Conservation (phyloP, 768 basidiomycete species). For the Tulasnella sp. region DNA sequence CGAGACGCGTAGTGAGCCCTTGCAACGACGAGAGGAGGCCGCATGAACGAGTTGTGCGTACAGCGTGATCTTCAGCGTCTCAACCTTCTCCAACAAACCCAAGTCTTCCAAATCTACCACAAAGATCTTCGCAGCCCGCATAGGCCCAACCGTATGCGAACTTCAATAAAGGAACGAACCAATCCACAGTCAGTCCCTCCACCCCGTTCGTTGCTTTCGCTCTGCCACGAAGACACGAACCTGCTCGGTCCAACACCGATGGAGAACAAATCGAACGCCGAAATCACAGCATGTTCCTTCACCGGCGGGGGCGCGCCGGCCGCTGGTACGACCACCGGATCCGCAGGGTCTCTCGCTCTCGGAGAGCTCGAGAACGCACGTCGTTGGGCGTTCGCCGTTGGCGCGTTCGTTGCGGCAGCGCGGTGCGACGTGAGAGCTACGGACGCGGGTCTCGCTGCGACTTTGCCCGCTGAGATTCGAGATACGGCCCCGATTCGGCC, state of each 20-base stretch:
- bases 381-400: neutral
- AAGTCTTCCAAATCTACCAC: slow-evolving; percentile 69
- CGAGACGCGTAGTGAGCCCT: slow-evolving; percentile 1
- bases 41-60: slow-evolving; percentile 37
- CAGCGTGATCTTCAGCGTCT: slow-evolving; percentile 79
- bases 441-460: neutral
- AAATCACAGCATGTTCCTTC: slow-evolving; percentile 82
- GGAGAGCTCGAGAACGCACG: neutral
- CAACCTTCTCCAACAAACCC: slow-evolving; percentile 66
- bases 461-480: neutral
- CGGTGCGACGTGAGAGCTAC: neutral
- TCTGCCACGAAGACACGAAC: slow-evolving; percentile 42
- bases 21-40: slow-evolving; percentile 18
- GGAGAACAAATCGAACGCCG: slow-evolving; percentile 88
- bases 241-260: slow-evolving; percentile 56
- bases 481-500: neutral
- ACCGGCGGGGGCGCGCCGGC: neutral
- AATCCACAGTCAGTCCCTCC: neutral
- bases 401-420: neutral
- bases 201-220: no score
- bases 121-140: slow-evolving; percentile 90
- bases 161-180: slow-evolving; percentile 48
- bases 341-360: neutral
- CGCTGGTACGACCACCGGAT: neutral
- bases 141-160: slow-evolving; percentile 73